Base-by-base conservation (phyloP, 2,329 filamentous ascomycete species). In the Leptographium wingfieldii region DNA sequence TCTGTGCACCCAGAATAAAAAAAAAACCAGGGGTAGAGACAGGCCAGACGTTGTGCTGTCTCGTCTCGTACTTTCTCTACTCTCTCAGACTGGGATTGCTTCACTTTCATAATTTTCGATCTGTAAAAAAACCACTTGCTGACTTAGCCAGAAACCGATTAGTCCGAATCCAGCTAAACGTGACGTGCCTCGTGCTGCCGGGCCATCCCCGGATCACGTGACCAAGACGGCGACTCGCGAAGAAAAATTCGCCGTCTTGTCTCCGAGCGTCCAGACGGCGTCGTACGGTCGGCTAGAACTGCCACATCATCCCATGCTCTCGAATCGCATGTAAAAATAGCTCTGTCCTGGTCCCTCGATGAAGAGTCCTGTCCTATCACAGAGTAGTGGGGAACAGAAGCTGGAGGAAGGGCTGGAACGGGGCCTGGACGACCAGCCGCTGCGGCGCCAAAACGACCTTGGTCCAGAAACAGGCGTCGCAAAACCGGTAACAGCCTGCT, bases 401-500 rank as follows among this genome's bases (percentile, higher is more conserved):
- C 33, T 25, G 12, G 38, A 57, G 27, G n/a, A 48, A 46, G 43
- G 43, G 43, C 43, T n/a, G 43, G 43, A 46, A 19, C 43, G 19
- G 16, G 14, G 22, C 40, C 56, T 56, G 22, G 40, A 46, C 40
- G 55, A 33, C 29, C 56, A 38, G 40, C 38, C 9, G 11, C 56
- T 19, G 40, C 38, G 11, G 4, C 49, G 49, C 19, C 49, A 27
- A 29, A 31, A n/a, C 27, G 49, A 31, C 3, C 49, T 19, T 14
- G 27, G 3, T 25, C 25, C 25, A 7, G 43, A 12, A 27, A 11
- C 27, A 7, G 27, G 27, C 55, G 29, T 58, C 2, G 52, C 22
- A 51, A 63, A 65, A 57, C 63, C 62, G n/a, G 59, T 56, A 14
- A 65, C 63, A 5, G 63, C 63, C 14, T 65, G 63, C 56, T 65